Evolutionary conservation across 345 rosid species (phyloP).

Genomic region (Populus davidiana): DNA sequence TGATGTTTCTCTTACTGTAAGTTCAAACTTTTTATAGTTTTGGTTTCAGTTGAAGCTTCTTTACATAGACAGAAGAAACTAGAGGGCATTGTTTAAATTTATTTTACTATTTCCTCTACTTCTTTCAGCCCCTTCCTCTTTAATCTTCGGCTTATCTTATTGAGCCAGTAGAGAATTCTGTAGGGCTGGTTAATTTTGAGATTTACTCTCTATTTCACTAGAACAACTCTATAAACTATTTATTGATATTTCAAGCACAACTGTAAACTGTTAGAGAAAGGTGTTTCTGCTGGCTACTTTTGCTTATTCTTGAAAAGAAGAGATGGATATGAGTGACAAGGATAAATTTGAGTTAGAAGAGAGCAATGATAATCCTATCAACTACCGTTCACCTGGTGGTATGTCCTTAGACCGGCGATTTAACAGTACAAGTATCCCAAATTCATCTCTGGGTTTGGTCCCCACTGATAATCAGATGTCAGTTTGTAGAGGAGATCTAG

Average conservation of each 20-base stretch:
- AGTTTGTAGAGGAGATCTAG: slow-evolving; percentile 30
- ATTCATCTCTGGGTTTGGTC: slow-evolving; percentile 49
- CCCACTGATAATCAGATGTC: slow-evolving; percentile 47
- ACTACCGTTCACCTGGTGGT: slow-evolving; percentile 42
- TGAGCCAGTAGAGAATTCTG: slow-evolving; percentile 18
- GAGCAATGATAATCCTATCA: slow-evolving; percentile 42
- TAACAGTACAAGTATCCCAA: slow-evolving; percentile 44
- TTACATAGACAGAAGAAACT: background rate
- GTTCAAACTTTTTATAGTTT: slow-evolving; percentile 3
- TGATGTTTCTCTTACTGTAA: slow-evolving; percentile 19
- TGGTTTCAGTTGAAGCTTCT: slow-evolving; percentile 18
- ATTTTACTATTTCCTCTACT: slow-evolving; percentile 3
- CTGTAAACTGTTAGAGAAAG: slow-evolving; percentile 16
- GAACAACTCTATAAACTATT: slow-evolving; percentile 18
- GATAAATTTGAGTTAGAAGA: slow-evolving; percentile 56
- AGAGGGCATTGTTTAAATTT: background rate
- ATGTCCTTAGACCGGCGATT: slow-evolving; percentile 61
- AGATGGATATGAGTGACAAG: slow-evolving; percentile 64
- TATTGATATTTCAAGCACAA: slow-evolving; percentile 17
- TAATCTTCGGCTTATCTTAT: slow-evolving; percentile 26
- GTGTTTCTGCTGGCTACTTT: slow-evolving; percentile 13
- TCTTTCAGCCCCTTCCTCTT: slow-evolving; percentile 4
- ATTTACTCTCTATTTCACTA: slow-evolving; percentile 15
- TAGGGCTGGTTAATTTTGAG: slow-evolving; percentile 24
- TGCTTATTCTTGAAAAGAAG: slow-evolving; percentile 23